Evolutionary conservation across 306 rosid genomes (phyloP).

Genomic region (Quercus bicolor): DNA sequence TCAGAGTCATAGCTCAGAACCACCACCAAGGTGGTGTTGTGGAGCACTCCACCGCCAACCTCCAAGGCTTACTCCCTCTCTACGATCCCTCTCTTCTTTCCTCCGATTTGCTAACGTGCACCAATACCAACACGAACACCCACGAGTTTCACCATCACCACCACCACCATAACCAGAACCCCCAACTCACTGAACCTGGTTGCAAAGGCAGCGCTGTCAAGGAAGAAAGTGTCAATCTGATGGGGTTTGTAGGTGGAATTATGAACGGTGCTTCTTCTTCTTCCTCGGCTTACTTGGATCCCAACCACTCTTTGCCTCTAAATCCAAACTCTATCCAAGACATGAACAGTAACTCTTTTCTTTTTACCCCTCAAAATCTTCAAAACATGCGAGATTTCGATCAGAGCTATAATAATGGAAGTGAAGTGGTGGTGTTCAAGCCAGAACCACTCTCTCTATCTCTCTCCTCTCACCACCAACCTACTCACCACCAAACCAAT

Average conservation of each 20-base stretch:
- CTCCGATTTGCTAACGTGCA: constrained; percentile 38
- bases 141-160: neutral
- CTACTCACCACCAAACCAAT: constrained; percentile 6
- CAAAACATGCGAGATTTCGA: constrained; percentile 38
- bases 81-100: constrained; percentile 53
- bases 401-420: constrained; percentile 16
- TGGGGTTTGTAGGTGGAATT: constrained; percentile 39
- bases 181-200: neutral
- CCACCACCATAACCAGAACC: neutral
- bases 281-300: constrained; percentile 45
- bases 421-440: constrained; percentile 38
- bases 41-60: constrained; percentile 17
- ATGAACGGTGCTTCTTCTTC: constrained; percentile 31
- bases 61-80: constrained; percentile 27
- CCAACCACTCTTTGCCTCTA: constrained; percentile 33
- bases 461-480: constrained; percentile 44
- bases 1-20: constrained; percentile 36
- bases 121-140: neutral
- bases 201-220: constrained; percentile 24
- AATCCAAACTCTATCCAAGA: constrained; percentile 37
- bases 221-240: constrained; percentile 38
- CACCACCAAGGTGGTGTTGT: constrained; percentile 14
- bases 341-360: constrained; percentile 37
- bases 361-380: constrained; percentile 23
- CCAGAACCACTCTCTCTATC: constrained; percentile 78